Evolutionary conservation across 1,284 basidiomycete genomes (phyloP).

Genomic region (Ganoderma multipileum): DNA sequence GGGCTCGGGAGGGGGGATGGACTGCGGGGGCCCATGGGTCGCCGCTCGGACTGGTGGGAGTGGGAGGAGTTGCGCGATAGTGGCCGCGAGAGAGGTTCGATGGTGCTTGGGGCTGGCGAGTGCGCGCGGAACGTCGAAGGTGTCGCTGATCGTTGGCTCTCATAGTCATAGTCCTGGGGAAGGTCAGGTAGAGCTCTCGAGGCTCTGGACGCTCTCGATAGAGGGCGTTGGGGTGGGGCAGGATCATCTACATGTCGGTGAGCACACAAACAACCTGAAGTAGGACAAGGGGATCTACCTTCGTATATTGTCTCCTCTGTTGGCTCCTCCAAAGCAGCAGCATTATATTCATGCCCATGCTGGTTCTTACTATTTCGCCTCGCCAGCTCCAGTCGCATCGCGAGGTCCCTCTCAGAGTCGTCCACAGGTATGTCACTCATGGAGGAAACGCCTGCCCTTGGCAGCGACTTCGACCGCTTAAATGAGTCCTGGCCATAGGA

Average conservation of each 20-base stretch:
- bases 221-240: constrained; percentile 57
- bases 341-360: constrained; percentile 51
- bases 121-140: constrained; percentile 26
- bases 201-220: constrained; percentile 54
- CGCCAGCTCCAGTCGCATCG: constrained; percentile 78
- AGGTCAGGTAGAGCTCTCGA: constrained; percentile 36
- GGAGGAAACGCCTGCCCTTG: constrained; percentile 41
- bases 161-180: constrained; percentile 44
- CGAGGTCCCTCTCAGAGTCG: constrained; percentile 76
- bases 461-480: constrained; percentile 40
- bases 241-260: constrained; percentile 58
- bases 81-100: constrained; percentile 44
- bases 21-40: constrained; percentile 73
- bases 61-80: constrained; percentile 56
- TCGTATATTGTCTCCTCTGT: constrained; percentile 76
- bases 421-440: constrained; percentile 48
- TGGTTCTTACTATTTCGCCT: constrained; percentile 83
- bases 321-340: constrained; percentile 50
- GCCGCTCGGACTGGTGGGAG: constrained; percentile 50
- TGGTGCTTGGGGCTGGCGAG: constrained; percentile 38
- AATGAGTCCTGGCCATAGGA: constrained; percentile 18
- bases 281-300: constrained; percentile 49
- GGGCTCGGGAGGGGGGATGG: constrained; percentile 57
- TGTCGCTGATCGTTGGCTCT: constrained; percentile 46
- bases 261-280: neutral